These are phyloP conservation scores for Coemansia sp. DNA, from an alignment of 192 early-diverging fungal genomes.

Conservation along the genomic window DNA sequence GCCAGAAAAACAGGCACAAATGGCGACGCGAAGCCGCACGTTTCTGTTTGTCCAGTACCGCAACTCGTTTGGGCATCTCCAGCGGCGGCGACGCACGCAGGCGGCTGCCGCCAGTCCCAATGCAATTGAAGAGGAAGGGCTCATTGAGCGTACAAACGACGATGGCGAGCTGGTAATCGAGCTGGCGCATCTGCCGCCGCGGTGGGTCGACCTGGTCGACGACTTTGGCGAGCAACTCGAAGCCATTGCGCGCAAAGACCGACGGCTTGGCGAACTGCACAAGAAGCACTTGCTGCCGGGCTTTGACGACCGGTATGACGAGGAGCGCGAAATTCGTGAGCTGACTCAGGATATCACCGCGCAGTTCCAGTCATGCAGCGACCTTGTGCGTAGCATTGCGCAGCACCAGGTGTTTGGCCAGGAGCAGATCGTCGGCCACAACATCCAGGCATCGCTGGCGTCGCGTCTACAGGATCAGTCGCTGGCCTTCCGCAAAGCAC, in stretches of 20 bases:
- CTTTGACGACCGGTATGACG: constrained; percentile 82
- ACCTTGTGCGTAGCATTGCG: constrained; percentile 74
- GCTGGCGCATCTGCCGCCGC: constrained; percentile 83
- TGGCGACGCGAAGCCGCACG: constrained; percentile 89
- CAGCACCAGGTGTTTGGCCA: constrained; percentile 58
- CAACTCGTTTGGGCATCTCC: constrained; percentile 76
- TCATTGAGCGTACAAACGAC: constrained; percentile 64
- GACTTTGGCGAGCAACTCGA: constrained; percentile 75
- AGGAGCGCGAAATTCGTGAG: constrained; percentile 79
- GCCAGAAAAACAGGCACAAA: constrained; percentile 22
- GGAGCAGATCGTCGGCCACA: constrained; percentile 67
- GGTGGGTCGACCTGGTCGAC: constrained; percentile 93
- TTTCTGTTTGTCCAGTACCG: constrained; percentile 92
- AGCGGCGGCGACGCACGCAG: constrained; percentile 46
- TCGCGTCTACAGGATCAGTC: constrained; percentile 87
- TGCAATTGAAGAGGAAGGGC: constrained; percentile 39
- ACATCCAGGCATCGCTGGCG: constrained; percentile 89
- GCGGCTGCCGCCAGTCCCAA: constrained; percentile 11
- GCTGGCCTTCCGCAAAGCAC: constrained; percentile 77
- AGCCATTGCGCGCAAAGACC: constrained; percentile 61
- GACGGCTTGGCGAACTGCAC: constrained; percentile 74
- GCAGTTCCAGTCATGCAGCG: constrained; percentile 82
- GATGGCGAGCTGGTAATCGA: constrained; percentile 84
- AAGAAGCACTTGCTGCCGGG: constrained; percentile 88
- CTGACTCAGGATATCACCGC: constrained; percentile 85